Evolutionary conservation across 345 rosid genomes (phyloP), one percentile per base, ranked within the genome.

Genomic region (Salix exigua): DNA sequence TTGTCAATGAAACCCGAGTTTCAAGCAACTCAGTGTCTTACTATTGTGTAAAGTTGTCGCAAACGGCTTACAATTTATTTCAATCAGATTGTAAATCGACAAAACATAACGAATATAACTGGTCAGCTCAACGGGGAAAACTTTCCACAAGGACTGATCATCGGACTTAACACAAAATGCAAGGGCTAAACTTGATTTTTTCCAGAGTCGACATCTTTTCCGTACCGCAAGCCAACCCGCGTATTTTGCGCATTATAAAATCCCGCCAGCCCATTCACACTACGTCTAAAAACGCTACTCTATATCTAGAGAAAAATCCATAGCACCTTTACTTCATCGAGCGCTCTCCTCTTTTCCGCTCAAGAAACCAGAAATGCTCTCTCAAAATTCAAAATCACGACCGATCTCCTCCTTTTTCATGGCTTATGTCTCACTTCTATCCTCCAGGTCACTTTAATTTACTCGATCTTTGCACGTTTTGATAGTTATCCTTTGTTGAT

Each of bases 101-200:
- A n/a, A 53, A 3, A n/a, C 23, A n/a, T 55, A 42, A 40, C 44
- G 13, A 40, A 40, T 10, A 2, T 9, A 40, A 3, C 26, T 5
- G 61, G 61, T n/a, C 9, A 21, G n/a, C 3, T n/a, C 0, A 40
- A 2, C 11, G 44, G 5, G n/a, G 2, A n/a, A 3, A 0, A 4
- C 0, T 55, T n/a, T 9, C 1, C 1, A 3, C 9, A 55, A n/a
- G 63, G 63, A 11, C 63, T 23, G 26, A 42, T 42, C 1, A 11
- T 11, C 1, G 0, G 13, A 42, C 1, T 11, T 42, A 42, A 42
- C 46, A 42, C 46, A 42, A 11, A 10, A 4, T 58, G 4, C 11
- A 58, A 58, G 28, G 63, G 2, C 63, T 58, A 23, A 58, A 10
- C 6, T 55, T 12, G 28, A 26, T 0, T 4, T 10, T 58, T 23